Conservation (phyloP, 2,329 filamentous ascomycete genomes). For the Fusarium ambrosium region DNA sequence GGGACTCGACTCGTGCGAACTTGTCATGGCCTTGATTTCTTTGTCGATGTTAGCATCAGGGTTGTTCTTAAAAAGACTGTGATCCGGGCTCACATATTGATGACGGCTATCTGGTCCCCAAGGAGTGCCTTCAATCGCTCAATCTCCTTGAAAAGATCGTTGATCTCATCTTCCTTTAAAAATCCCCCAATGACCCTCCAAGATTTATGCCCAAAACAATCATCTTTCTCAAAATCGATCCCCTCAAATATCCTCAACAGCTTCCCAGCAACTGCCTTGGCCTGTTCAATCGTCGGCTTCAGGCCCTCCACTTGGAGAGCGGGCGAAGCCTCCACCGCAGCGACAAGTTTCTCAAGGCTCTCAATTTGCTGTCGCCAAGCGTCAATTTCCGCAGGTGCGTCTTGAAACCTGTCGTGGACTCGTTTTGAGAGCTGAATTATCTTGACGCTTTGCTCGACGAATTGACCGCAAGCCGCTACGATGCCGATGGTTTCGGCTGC, state of each 20-base stretch:
- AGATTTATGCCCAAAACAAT: neutral
- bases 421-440: neutral
- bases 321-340: neutral
- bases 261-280: neutral
- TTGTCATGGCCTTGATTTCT: conserved; percentile 2
- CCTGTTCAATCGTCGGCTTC: neutral
- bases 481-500: conserved; percentile 11
- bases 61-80: too few species aligned
- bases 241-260: neutral
- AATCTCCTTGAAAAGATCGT: neutral
- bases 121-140: conserved; percentile 13
- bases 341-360: neutral
- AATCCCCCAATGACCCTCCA: conserved; percentile 6
- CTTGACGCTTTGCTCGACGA: conserved; percentile 17
- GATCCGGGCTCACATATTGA: conserved; percentile 8
- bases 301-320: neutral
- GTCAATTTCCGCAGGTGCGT: neutral
- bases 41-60: accelerated
- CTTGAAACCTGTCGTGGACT: neutral
- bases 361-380: neutral
- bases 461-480: neutral
- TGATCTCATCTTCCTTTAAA: neutral
- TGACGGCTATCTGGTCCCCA: neutral
- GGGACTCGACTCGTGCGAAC: neutral
- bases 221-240: conserved; percentile 8